Base-by-base conservation (phyloP, 2,329 filamentous ascomycete genomes). In the Aspergillus sp. region DNA sequence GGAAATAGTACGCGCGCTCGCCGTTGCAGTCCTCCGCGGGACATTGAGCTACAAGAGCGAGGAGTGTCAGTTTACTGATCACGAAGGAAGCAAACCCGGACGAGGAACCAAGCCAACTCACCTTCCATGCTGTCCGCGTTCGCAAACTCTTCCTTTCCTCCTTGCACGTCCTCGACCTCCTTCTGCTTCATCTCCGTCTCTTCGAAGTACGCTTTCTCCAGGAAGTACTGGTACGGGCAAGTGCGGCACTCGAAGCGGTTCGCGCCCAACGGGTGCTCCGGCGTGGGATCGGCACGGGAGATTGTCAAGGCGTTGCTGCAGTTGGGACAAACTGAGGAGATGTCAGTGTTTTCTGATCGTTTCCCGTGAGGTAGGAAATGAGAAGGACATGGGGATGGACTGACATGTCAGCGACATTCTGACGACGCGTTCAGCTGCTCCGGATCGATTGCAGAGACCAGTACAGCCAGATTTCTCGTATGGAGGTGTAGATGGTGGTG, bases 201-300 rank as follows among this genome's bases (percentile, higher is more conserved):
- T 52, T 93, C 86, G 64, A 78, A 94, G 62, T 86, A 82, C 39
- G 79, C 76, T 50, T 80, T 74, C 45, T 80, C 78, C 52, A 96
- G 80, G 36, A 82, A 68, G 61, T 86, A 86, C 58, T 93, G 80
- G 67, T 93, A 98, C 3, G 91, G 89, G 50, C 91, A 98, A 36
- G 86, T 93, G 37, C 86, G 83, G 67, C 91, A 98, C 63, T 93
- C 86, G 61, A 96, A 86, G 36, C 86, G 81, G 68, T 95, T 95
- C 32, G 63, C 53, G 2, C 64, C 66, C 26, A 58, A 42, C 10
- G 63, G 61, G 34, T 61, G 53, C 32, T 57, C 49, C 1, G 49
- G 48, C 11, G 55, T 56, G 4, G 58, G 47, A 7, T 61, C 55
- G 2, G 54, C 53, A 30, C 60, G 58, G 26, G 63, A 61, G 31